phyloP scores from a whole-genome alignment of 2,329 filamentous ascomycete species.

The Aspergillus fumigatiaffinis region DNA sequence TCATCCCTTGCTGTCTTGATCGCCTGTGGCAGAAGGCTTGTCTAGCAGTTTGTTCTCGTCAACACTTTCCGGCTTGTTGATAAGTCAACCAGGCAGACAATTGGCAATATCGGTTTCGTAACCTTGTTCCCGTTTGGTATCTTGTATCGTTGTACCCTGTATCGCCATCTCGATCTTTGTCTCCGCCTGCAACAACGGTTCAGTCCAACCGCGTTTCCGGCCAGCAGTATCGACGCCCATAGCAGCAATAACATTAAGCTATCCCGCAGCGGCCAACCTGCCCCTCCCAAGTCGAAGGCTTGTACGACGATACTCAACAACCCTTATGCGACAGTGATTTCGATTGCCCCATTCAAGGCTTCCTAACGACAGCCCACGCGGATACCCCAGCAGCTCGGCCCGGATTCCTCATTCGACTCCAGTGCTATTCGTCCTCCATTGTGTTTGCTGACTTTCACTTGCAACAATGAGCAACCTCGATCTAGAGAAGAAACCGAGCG shows the following conservation, averaged over 20 bases:
- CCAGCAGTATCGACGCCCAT: constrained; percentile 6
- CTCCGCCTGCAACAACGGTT: constrained; percentile 7
- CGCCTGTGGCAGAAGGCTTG: constrained; percentile 4
- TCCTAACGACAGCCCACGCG: constrained; percentile 6
- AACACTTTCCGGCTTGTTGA: constrained; percentile 6
- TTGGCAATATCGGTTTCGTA: constrained; percentile 11
- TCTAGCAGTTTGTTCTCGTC: not conserved
- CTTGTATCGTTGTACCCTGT: not conserved
- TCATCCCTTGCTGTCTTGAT: constrained; percentile 2
- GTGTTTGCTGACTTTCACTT: not conserved
- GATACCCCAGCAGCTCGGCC: not conserved
- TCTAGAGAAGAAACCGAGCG: constrained; percentile 18
- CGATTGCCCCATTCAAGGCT: constrained; percentile 4
- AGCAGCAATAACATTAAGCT: constrained; percentile 1
- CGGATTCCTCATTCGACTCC: not conserved
- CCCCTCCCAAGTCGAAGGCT: not conserved
- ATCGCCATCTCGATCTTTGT: constrained; percentile 11
- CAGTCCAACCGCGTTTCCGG: not conserved
- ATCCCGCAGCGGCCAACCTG: constrained; percentile 10
- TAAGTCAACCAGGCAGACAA: constrained; percentile 13
- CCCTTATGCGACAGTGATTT: constrained; percentile 12
- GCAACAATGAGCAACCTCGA: constrained; percentile 16
- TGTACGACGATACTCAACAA: constrained; percentile 2
- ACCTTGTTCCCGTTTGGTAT: constrained; percentile 1
- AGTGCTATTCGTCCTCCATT: constrained; percentile 9